Conservation (phyloP, 352 stramenopile genomes). For the Pythium volutum region DNA sequence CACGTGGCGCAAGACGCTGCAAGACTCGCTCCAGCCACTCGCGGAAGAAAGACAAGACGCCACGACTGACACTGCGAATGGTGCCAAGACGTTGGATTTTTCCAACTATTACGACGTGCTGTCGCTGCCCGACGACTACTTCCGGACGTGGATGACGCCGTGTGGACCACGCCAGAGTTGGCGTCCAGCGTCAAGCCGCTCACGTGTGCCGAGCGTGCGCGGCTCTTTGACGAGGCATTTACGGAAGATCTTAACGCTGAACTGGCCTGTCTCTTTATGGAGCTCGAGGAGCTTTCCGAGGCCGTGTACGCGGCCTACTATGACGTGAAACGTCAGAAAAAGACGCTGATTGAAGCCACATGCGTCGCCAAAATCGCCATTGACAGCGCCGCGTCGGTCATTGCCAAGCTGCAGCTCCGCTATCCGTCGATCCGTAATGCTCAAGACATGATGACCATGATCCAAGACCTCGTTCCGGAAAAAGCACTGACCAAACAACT, state of each 20-base stretch:
- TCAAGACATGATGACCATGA: constrained; percentile 1
- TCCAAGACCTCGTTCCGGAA: not conserved
- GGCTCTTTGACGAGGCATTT: constrained; percentile 4
- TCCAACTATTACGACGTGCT: constrained; percentile 17
- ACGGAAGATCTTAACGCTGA: constrained; percentile 3
- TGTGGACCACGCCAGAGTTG: not conserved
- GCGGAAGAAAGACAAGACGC: not conserved
- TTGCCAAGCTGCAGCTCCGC: not conserved
- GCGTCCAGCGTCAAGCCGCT: not conserved
- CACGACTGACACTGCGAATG: not conserved
- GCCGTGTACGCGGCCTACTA: constrained; percentile 5
- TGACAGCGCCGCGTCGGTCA: not conserved
- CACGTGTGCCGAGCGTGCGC: not conserved
- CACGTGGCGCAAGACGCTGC: not conserved
- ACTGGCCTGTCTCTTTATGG: constrained; percentile 10
- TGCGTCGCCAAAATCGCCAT: not conserved
- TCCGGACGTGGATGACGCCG: no score
- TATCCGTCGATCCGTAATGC: constrained; percentile 3
- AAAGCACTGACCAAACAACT: no score
- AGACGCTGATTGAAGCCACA: constrained; percentile 4
- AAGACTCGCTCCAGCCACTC: not conserved
- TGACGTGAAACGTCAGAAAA: constrained; percentile 7
- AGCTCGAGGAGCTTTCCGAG: constrained; percentile 9
- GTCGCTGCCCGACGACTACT: constrained; percentile 7
- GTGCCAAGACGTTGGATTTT: not conserved